Evolutionary conservation across 495 filamentous ascomycete species (phyloP), one percentile per base, ranked within the genome.

Genomic region (Podospora pseudopauciseta): DNA sequence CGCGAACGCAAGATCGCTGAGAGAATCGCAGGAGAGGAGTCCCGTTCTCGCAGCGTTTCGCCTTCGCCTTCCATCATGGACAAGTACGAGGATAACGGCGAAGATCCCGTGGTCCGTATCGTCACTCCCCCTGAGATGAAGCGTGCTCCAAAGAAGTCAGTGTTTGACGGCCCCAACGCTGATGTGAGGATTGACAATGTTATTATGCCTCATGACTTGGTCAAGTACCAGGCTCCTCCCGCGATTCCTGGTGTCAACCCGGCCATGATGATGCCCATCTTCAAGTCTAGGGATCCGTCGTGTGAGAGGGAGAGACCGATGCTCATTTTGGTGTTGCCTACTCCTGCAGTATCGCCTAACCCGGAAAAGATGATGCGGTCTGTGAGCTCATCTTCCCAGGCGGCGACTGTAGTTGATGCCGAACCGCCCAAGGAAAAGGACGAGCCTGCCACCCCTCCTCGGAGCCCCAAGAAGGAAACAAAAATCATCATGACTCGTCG

Each of bases 141-240:
- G 44, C 76, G 78, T 15, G 66, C 80, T 39, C 39, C 39, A 11
- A 72, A 73, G 55, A 81, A 81, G 72, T 80, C 79, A 67, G 82
- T 76, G 56, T 87, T 80, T 67, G 84, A 82, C 65, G 82, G 74
- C 18, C 85, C 84, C n/a, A 81, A 87, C 65, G 85, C 85, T 44
- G 85, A 87, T 73, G 84, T 86, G 49, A 72, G 77, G 16, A 79
- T 83, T 65, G 84, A 86, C 67, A 80, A 85, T 65, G 70, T 82
- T 34, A 76, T 87, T 55, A 68, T 76, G 70, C 81, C 82, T 3
- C 60, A 68, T 26, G 78, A 83, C 4, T 44, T 80, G 28, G 61
- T 27, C 57, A 71, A 55, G 55, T 83, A 77, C 67, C 71, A 67
- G 16, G 67, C 67, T 3, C 67, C 72, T 9, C 63, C 57, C 13